Percentiles rank a stretch among this genome's conserved stretches.
Conservation (phyloP, 768 basidiomycete species). For the Lactarius indigo region DNA sequence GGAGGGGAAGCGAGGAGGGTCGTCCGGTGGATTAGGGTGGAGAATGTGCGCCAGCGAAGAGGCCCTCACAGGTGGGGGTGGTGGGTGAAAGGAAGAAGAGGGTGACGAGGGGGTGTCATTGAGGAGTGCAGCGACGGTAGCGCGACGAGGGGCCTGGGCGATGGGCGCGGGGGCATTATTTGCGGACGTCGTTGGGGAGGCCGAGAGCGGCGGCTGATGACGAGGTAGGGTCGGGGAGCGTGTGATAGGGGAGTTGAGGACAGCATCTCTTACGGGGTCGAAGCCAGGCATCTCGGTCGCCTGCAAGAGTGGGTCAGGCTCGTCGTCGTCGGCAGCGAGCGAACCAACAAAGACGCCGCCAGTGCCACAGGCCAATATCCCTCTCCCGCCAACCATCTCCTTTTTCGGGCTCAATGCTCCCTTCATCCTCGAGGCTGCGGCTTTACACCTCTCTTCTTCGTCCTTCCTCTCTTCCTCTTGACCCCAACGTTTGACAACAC, state of each 20-base stretch:
- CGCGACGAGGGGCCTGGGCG: conserved; percentile 46
- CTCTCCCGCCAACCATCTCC: conserved; percentile 13
- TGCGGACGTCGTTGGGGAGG: conserved; percentile 37
- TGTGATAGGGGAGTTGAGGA: conserved; percentile 69
- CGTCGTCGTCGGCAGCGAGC: conserved; percentile 19
- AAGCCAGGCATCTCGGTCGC: conserved; percentile 57
- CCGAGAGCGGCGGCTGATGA: conserved; percentile 26
- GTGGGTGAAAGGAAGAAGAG: conserved; percentile 24
- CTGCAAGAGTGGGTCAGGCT: conserved; percentile 5
- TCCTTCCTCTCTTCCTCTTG: background rate
- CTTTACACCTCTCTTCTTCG: background rate
- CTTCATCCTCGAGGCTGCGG: conserved; percentile 13
- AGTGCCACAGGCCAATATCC: conserved; percentile 10
- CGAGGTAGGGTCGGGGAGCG: conserved; percentile 40
- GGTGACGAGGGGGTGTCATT: conserved; percentile 49
- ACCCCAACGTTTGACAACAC: background rate
- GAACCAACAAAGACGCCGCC: background rate
- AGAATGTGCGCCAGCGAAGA: conserved; percentile 28
- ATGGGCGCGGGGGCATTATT: conserved; percentile 36
- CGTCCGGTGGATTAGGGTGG: conserved; percentile 26
- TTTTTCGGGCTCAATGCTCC: conserved; percentile 22
- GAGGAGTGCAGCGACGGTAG: conserved; percentile 75
- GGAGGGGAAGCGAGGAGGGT: conserved; percentile 22
- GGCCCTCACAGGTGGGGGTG: conserved; percentile 20
- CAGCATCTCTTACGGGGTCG: conserved; percentile 86